Evolutionary conservation across 495 filamentous ascomycete genomes (phyloP).

Genomic region (Penicillium paradoxum): DNA sequence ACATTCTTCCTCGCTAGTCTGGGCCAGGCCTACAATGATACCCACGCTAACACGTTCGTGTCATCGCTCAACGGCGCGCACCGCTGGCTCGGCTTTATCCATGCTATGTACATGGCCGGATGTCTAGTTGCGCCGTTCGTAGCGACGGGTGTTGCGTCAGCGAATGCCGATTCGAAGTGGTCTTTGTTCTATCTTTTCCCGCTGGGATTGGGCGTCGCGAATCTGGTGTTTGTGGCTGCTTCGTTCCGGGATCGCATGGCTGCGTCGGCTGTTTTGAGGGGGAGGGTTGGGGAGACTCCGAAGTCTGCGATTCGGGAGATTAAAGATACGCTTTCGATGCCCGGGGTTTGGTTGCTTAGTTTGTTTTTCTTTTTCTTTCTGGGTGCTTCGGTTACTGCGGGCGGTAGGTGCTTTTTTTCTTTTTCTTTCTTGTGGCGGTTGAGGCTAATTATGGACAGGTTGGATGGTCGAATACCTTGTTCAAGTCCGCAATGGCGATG

Average conservation of each 20-base stretch:
- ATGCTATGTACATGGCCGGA: slow-evolving; percentile 35
- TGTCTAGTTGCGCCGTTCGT: slow-evolving; percentile 30
- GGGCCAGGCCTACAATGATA: slow-evolving; percentile 33
- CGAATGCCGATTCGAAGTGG: slow-evolving; percentile 17
- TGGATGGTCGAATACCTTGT: slow-evolving; percentile 35
- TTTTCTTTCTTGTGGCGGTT: not conserved
- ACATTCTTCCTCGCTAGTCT: slow-evolving; percentile 32
- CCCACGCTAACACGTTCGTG: slow-evolving; percentile 32
- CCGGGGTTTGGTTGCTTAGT: slow-evolving; percentile 28
- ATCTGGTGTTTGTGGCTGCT: slow-evolving; percentile 15
- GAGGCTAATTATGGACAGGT: slow-evolving; percentile 5
- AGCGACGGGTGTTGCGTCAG: slow-evolving; percentile 26
- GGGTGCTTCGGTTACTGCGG: slow-evolving; percentile 25
- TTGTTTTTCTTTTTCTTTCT: slow-evolving; percentile 34
- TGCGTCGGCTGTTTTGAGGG: not conserved
- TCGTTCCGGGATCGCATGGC: slow-evolving; percentile 22
- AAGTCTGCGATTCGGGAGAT: slow-evolving; percentile 19
- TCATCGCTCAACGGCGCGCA: slow-evolving; percentile 22
- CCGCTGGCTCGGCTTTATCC: slow-evolving; percentile 32
- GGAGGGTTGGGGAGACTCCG: not conserved
- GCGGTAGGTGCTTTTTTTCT: slow-evolving; percentile 14
- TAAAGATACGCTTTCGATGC: slow-evolving; percentile 17
- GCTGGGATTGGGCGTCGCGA: slow-evolving; percentile 21
- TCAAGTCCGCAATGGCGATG: slow-evolving; percentile 25
- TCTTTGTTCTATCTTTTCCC: slow-evolving; percentile 26